Base-by-base conservation (phyloP, 2,329 filamentous ascomycete species). In the Nemania diffusa region DNA sequence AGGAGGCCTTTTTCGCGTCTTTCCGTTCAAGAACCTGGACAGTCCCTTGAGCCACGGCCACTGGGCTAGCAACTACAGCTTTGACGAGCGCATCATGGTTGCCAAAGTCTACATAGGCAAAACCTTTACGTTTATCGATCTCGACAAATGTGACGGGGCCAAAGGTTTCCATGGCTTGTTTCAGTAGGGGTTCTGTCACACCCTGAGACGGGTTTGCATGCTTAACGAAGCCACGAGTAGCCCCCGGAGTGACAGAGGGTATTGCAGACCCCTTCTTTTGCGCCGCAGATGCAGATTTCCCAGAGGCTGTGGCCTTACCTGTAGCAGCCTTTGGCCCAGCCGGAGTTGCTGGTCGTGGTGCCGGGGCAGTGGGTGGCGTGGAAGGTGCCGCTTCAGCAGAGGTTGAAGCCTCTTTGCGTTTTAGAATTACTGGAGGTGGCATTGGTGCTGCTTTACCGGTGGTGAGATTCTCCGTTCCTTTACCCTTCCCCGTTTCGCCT, bases 91-190 rank as follows among this genome's bases (percentile, higher is more conserved):
- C 85, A 8, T 90, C 88, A 0, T 90, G 85, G 24, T 93, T 90
- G 9, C 87, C 86, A 81, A 97, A 98, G 70, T 97, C 92, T 44
- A 97, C 91, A 77, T 97, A 97, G 2, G 94, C 95, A 74, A 97
- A 97, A 0, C 94, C 94, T 79, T 97, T 97, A 75, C 94, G 92
- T 79, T 94, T 94, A 77, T 98, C 95, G 61, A 98, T 95, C 74
- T 97, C 95, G 20, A 97, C 92, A 71, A 89, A 91, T 0, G 88
- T 88, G 52, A 97, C 87, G 1, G 87, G 79, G 1, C 95, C 95
- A 73, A 93, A 97, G 0, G 82, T 79, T 51, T 90, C 85, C 76
- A 98, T 88, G 0, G 92, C 90, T 72, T 91, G 87, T 73, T 91
- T 90, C 1, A 98, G 87, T 0, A 94, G 81, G 0, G 90, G 82